Conservation (phyloP, 768 basidiomycete genomes). For the Rossbeevera mucosa region DNA sequence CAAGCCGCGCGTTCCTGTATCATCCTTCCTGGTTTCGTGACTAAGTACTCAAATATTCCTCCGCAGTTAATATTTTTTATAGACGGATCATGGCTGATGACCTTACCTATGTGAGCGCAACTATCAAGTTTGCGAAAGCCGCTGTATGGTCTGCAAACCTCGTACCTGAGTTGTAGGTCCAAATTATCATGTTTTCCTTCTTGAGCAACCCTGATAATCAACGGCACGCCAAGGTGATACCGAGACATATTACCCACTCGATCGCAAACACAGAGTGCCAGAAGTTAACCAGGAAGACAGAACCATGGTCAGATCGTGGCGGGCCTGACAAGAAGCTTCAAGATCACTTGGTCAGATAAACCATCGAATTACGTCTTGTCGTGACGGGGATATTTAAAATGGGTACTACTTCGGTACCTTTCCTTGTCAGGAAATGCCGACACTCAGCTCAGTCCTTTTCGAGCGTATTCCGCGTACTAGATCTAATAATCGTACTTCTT, state of each 20-base stretch:
- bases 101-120: neutral
- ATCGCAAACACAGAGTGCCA: neutral
- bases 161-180: neutral
- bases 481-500: conserved; percentile 2
- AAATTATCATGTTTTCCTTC: neutral
- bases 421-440: conserved; percentile 35
- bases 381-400: conserved; percentile 48
- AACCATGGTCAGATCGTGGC: conserved; percentile 30
- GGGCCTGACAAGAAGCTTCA: conserved; percentile 47
- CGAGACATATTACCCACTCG: neutral
- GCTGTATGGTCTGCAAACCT: neutral
- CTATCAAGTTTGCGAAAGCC: neutral
- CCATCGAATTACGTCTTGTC: conserved; percentile 43
- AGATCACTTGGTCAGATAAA: conserved; percentile 48
- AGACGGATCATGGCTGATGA: neutral
- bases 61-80: neutral
- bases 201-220: neutral
- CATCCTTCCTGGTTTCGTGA: neutral
- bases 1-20: neutral
- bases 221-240: neutral
- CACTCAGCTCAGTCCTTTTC: conserved; percentile 50
- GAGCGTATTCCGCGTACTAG: conserved; percentile 33
- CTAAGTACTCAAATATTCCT: neutral
- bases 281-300: neutral
- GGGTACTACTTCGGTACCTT: conserved; percentile 58